Base-by-base conservation (phyloP, 1,284 basidiomycete genomes). In the Waitea zeae region DNA sequence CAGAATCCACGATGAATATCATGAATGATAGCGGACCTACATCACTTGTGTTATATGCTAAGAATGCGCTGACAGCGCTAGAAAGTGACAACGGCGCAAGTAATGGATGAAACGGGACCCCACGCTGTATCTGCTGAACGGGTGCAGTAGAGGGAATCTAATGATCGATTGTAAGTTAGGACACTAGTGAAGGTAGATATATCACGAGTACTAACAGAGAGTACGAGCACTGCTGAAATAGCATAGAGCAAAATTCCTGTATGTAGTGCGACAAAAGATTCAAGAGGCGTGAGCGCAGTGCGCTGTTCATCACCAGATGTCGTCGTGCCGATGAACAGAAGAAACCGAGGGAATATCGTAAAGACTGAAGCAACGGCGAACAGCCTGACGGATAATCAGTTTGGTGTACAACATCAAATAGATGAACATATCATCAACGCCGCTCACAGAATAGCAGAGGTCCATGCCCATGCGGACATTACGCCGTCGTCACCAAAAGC, bases 211-310 rank as follows among this genome's bases (percentile, higher is more conserved):
- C 58, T 41, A 46, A 78, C 79, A 46, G 72, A 67, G 41, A 75
- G 51, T 13, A 83, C 45, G 24, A 79, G 51, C 18, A 68, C 58
- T n/a, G 68, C 28, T 3, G 71, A 60, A 4, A 73, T 45, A 2
- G 64, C 64, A 26, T 58, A 52, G 4, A 80, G 57, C 43, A 70
- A 54, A 33, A 82, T 61, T 3, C 71, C 76, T 36, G 72, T 60
- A 31, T 79, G 70, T 17, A 67, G 49, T 3, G 69, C 57, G 27
- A 83, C 61, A 50, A 74, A 82, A 15, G 60, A 55, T 46, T 83
- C 79, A 26, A 83, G 58, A 2, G 69, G 54, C 4, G 78, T 79
- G 34, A 81, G 59, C 11, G 48, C 42, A 26, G 50, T 51, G 30
- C 66, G 20, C n/a, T n/a, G n/a, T n/a, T n/a, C n/a, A 29, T 12